Evolutionary conservation across 352 stramenopile genomes (phyloP), one percentile per base, ranked within the genome.

Genomic region (Globisporangium carolinianum): DNA sequence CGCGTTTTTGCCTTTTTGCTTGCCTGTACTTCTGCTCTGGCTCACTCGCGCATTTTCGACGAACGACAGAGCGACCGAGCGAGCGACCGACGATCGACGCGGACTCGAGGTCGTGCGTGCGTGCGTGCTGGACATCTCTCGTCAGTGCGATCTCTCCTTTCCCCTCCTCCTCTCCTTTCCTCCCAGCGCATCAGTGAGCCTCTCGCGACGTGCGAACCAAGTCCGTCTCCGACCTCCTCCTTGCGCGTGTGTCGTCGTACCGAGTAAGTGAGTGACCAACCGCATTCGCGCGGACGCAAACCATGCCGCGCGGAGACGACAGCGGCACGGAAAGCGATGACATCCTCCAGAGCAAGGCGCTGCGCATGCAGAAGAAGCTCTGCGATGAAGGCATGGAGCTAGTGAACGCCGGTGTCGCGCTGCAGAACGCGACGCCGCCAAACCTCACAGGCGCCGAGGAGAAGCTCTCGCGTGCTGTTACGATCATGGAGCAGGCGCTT

Each of bases 341-440:
- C 62, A 65, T 63, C 37, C 61, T 75, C 62, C 72, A 82, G 65
- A 87, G 72, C 66, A 77, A 80, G 67, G 68, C 65, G 52, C 62
- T 94, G 51, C 64, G 71, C 36, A 75, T 77, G 65, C 83, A 94
- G 67, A 88, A 89, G 65, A 75, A 82, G 53, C 66, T 91, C 49
- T 93, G 83, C 60, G 79, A 91, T 65, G 79, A 91, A 47, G 83
- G 61, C 63, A 91, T 91, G 83, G 75, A 77, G 62, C 70, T 93
- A 38, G 83, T 93, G 53, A 93, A 93, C 62, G 79, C 76, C 43
- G 79, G 83, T 49, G 79, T 93, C 63, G 75, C 76, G 51, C 70
- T 91, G 62, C 83, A 93, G 65, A 90, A 91, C 61, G 74, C 73
- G 14, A 75, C 61, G 12, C 80, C 80, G 7, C 76, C 77, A 4